phyloP scores from a whole-genome alignment of 495 filamentous ascomycete genomes.

The Penicillium cataractarum region DNA sequence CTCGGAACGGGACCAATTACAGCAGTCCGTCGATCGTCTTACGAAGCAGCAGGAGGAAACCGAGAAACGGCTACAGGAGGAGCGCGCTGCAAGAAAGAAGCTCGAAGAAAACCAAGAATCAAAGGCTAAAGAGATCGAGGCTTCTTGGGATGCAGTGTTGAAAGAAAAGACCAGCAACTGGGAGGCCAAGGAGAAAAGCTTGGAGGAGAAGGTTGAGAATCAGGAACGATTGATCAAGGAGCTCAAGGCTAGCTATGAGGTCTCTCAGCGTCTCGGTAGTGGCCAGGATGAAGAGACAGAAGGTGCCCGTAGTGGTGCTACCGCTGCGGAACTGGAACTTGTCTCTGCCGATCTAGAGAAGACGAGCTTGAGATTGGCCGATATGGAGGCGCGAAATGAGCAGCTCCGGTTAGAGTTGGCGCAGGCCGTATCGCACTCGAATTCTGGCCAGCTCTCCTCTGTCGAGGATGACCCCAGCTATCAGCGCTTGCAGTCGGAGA shows the following conservation, averaged over 20 bases:
- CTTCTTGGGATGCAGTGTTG: conserved; percentile 89
- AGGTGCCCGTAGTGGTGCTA: conserved; percentile 60
- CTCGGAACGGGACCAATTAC: conserved; percentile 82
- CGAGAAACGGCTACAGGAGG: conserved; percentile 73
- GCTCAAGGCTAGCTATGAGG: conserved; percentile 95
- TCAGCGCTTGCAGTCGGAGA: conserved; percentile 86
- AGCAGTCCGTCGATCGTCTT: conserved; percentile 75
- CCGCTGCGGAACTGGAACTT: conserved; percentile 90
- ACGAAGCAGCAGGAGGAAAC: conserved; percentile 90
- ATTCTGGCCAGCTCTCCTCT: conserved; percentile 55
- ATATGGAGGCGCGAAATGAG: conserved; percentile 93
- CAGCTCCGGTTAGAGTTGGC: conserved; percentile 88
- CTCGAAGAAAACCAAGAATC: conserved; percentile 76
- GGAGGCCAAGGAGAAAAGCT: conserved; percentile 87
- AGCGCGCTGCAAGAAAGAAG: conserved; percentile 69
- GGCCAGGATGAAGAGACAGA: conserved; percentile 68
- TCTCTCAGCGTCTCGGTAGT: conserved; percentile 83
- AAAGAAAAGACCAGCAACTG: conserved; percentile 95
- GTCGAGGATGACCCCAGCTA: conserved; percentile 88
- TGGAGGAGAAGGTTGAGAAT: conserved; percentile 92
- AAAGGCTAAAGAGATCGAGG: conserved; percentile 83
- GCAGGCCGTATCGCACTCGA: conserved; percentile 77
- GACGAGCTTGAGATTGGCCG: conserved; percentile 82
- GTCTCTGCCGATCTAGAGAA: conserved; percentile 88
- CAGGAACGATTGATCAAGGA: conserved; percentile 93